Evolutionary conservation across 1,139 yeast genomes (phyloP).

Genomic region (Meyerozyma elateridarum): DNA sequence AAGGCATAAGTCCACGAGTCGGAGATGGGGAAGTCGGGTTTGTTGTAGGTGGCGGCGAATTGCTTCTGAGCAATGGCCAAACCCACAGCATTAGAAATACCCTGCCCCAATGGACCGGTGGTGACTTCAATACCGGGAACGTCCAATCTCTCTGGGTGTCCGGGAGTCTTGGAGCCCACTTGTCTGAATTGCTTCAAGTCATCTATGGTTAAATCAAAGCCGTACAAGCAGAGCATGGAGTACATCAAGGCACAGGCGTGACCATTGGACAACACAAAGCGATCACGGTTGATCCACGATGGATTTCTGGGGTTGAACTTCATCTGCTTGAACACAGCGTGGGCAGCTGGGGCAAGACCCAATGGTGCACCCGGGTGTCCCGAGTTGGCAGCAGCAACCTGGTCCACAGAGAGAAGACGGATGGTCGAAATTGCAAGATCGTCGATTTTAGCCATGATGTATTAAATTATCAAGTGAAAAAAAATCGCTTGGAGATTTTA

Average conservation of each 20-base stretch:
- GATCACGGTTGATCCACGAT: conserved; percentile 89
- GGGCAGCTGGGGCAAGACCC: conserved; percentile 81
- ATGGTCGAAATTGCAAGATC: conserved; percentile 79
- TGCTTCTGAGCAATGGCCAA: conserved; percentile 92
- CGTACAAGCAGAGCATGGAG: conserved; percentile 79
- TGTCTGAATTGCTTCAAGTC: conserved; percentile 93
- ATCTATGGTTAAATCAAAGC: conserved; percentile 75
- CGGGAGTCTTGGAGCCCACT: conserved; percentile 87
- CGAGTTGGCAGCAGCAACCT: conserved; percentile 84
- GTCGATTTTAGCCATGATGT: conserved; percentile 49
- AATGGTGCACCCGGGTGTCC: conserved; percentile 99
- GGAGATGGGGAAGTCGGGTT: conserved; percentile 68
- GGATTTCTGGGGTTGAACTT: conserved; percentile 89
- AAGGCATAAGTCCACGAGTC: conserved; percentile 76
- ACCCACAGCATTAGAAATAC: conserved; percentile 96
- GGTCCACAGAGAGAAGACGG: conserved; percentile 87
- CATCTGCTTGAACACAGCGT: conserved; percentile 75
- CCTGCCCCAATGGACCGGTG: conserved; percentile 99
- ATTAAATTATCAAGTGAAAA: too few relatives aligned
- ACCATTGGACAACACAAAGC: conserved; percentile 94
- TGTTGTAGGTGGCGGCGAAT: conserved; percentile 90
- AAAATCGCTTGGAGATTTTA: too few relatives aligned
- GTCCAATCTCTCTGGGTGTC: conserved; percentile 83
- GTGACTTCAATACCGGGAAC: conserved; percentile 94
- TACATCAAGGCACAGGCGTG: conserved; percentile 94